These are phyloP conservation scores for Ceratobasidium sp. DNA, from an alignment of 1,284 basidiomycete genomes.

Conservation along the genomic window DNA sequence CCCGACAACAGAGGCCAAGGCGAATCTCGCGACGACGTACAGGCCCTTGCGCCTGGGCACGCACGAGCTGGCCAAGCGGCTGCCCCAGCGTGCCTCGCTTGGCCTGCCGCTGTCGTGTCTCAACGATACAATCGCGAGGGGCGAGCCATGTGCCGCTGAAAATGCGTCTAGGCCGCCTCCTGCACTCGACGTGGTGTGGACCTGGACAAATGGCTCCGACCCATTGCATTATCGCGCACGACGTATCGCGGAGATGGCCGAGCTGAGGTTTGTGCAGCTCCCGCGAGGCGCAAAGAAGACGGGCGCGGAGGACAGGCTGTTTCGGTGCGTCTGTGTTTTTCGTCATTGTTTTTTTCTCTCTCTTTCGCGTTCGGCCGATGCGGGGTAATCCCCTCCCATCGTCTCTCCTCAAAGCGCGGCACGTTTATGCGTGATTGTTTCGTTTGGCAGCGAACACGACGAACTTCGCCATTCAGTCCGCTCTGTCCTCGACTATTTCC, in stretches of 20 bases:
- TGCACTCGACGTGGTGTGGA: conserved; percentile 48
- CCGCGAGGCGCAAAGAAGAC: conserved; percentile 41
- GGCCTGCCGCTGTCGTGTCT: conserved; percentile 16
- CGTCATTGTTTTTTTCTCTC: not conserved
- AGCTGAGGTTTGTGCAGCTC: conserved; percentile 26
- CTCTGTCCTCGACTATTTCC: conserved; percentile 47
- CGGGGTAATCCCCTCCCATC: not conserved
- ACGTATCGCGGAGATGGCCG: conserved; percentile 40
- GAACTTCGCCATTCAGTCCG: conserved; percentile 50
- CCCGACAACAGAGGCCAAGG: conserved; percentile 12
- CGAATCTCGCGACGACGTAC: conserved; percentile 15
- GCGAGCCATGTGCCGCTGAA: conserved; percentile 8
- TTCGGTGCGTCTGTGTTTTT: conserved; percentile 31
- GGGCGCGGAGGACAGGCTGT: conserved; percentile 39
- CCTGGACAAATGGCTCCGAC: conserved; percentile 49
- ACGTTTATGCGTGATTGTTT: not conserved
- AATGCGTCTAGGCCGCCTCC: conserved; percentile 6
- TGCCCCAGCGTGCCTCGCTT: conserved; percentile 8
- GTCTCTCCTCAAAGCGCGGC: not conserved
- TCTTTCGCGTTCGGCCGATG: not conserved
- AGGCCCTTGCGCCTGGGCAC: conserved; percentile 12
- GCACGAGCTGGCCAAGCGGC: conserved; percentile 1
- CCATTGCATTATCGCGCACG: conserved; percentile 42
- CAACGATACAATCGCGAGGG: conserved; percentile 9
- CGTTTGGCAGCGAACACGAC: conserved; percentile 47